Percentiles rank a stretch among this genome's conserved stretches.
Conservation (phyloP, 225 moss, liverwort and hornwort species). For the Ulota crispa region DNA sequence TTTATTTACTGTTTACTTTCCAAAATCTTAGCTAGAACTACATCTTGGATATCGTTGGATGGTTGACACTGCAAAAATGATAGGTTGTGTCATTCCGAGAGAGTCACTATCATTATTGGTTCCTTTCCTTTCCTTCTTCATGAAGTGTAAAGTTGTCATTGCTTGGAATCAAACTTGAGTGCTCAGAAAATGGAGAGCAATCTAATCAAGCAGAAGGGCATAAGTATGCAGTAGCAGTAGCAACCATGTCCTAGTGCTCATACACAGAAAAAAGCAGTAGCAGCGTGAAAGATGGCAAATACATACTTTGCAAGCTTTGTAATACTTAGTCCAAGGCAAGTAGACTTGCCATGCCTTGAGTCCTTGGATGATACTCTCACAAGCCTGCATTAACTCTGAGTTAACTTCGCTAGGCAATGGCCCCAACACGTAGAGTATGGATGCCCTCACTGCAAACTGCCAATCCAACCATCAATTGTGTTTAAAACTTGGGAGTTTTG, state of each 20-base stretch:
- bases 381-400: neutral
- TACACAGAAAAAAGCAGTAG: neutral
- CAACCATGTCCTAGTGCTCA: neutral
- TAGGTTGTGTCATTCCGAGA: too few species aligned
- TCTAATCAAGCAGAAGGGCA: neutral
- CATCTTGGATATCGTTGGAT: too few species aligned
- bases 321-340: constrained; percentile 26
- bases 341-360: constrained; percentile 19
- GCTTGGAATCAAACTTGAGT: too few species aligned
- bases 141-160: too few species aligned
- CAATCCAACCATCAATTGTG: neutral
- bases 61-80: too few species aligned
- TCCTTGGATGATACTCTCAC: constrained; percentile 7
- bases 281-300: neutral
- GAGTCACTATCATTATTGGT: too few species aligned
- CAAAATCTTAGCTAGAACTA: too few species aligned
- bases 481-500: neutral
- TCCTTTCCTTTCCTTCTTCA: too few species aligned
- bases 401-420: constrained; percentile 5
- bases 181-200: too few species aligned
- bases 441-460: constrained; percentile 13
- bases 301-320: constrained; percentile 28
- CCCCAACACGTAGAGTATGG: constrained; percentile 10
- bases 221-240: neutral
- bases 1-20: too few species aligned